Base-by-base conservation (phyloP, 108 stramenopile species). In the Conticribra guillardii region DNA sequence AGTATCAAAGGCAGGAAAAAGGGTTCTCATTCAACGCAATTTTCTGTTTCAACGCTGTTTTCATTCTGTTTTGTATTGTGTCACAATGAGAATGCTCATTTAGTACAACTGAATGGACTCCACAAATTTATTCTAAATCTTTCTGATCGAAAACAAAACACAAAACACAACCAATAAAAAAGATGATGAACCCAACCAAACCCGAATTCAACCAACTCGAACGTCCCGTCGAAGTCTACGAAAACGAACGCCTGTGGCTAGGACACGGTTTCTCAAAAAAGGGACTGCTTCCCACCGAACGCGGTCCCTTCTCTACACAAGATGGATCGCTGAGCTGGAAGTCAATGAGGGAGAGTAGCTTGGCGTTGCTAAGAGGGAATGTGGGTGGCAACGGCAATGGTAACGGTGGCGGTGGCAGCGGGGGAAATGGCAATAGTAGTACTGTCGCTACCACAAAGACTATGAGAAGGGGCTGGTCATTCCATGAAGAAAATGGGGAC, bases 221-320 rank as follows among this genome's bases (percentile, higher is more conserved):
- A 29, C 72, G 55, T 0, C 28, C 72, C 45, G 77, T 87, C 0
- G 70, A 82, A 65, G 80, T 87, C 26, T 75, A 85, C 75, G 84
- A 88, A 60, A 88, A 88, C 54, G 84, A 88, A 44, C 74, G 87
- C 2, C 71, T 74, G 19, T 88, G 87, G 87, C 69, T 88, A 0
- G 87, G 87, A 26, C 71, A 81, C 5, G 87, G 87, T 22, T 88
- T 84, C 55, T 74, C 80, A 26, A 80, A 75, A 29, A 62, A 57
- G 47, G 84, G 84, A 11, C 73, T 88, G 5, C 41, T 88, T 16
- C 87, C 87, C 9, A 88, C 72, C 49, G 87, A 88, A 34, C 66
- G 84, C 23, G 84, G 82, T 34, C 61, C 79, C 1, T 88, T 46
- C 44, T 82, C 87, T 0, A 74, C 84, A 8, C 17, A 67, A 18